Evolutionary conservation across 768 basidiomycete genomes (phyloP), one percentile per base, ranked within the genome.

Genomic region (Xerocomellus chrysenteron): DNA sequence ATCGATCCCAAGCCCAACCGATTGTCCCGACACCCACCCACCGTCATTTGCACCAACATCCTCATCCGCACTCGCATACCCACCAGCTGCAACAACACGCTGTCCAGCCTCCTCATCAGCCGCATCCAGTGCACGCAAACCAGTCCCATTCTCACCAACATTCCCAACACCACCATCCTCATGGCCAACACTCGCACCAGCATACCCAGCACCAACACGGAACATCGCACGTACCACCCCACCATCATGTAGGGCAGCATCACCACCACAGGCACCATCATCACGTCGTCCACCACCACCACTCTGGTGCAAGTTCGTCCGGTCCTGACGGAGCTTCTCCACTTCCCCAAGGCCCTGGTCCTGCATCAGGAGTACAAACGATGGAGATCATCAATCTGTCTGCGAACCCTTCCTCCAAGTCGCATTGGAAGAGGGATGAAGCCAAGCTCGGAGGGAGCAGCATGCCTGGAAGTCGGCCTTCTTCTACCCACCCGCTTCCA

Each of bases 381-480:
- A 78, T 81, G 19, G 83, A 84, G 56, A 72, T 82, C 44, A 80
- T 84, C 42, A 82, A 77, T 52, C 68, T 82, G 13, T 74, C 78
- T 37, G 66, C 70, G 21, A 72, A 65, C 36, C 43, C 63, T 24
- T 63, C 69, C 16, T 61, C 68, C 21, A 66, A 72, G 32, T 62
- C 77, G 8, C 70, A 73, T 32, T 75, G 77, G 74, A 78, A 80
- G 55, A 68, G 73, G 58, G 75, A 76, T 17, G 74, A 66, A 40
- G 62, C 50, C 32, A 70, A 59, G 63, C 67, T 60, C 19, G 60
- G 58, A 28, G 64, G 59, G 33, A 47, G 26, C 16, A 70, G 71
- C 52, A 59, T 70, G 57, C 70, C 71, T n/a, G 65, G 55, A 60
- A 75, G 65, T 64, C 64, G 73, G 24, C 78, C 70, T n/a, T 64